These are phyloP conservation scores for Isoetes engelmannii DNA, from an alignment of 83 land plant genomes.

Conservation along the genomic window DNA sequence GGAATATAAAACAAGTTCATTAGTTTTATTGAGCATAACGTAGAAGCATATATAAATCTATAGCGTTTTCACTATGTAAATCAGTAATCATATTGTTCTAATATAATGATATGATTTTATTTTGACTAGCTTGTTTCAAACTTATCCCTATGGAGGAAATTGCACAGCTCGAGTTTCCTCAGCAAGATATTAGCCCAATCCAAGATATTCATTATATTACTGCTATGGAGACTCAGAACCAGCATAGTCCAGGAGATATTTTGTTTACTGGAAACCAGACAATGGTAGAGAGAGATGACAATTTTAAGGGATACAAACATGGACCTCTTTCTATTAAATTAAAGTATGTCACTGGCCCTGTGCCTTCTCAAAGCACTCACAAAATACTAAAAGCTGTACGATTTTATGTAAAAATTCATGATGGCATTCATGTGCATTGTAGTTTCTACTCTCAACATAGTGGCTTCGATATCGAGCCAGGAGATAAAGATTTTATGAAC, in stretches of 20 bases:
- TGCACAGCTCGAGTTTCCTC: constrained; percentile 49
- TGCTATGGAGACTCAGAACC: constrained; percentile 3
- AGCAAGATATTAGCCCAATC: not conserved
- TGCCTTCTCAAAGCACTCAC: not conserved
- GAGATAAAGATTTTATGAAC: constrained; percentile 65
- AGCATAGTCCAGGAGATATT: constrained; percentile 41
- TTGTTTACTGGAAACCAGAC: constrained; percentile 64
- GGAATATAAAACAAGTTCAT: too few species aligned
- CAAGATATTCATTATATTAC: constrained; percentile 23
- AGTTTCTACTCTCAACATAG: constrained; percentile 72
- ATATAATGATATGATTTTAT: not conserved
- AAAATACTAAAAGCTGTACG: too few species aligned
- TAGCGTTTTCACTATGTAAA: too few species aligned
- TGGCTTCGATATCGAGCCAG: constrained; percentile 66
- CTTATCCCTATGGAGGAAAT: constrained; percentile 50
- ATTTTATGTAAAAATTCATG: constrained; percentile 37
- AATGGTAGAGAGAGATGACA: constrained; percentile 49
- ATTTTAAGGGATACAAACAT: constrained; percentile 43
- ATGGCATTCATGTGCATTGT: constrained; percentile 70
- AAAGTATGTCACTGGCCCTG: constrained; percentile 16
- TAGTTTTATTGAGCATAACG: too few species aligned
- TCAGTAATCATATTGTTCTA: too few species aligned
- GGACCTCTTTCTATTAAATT: constrained; percentile 13
- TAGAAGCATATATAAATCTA: too few species aligned
- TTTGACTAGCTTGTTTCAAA: constrained; percentile 62